Percentiles rank a stretch among this genome's conserved stretches.
phyloP scores from a whole-genome alignment of 306 rosid species.

The Sechiopsis laciniata region DNA sequence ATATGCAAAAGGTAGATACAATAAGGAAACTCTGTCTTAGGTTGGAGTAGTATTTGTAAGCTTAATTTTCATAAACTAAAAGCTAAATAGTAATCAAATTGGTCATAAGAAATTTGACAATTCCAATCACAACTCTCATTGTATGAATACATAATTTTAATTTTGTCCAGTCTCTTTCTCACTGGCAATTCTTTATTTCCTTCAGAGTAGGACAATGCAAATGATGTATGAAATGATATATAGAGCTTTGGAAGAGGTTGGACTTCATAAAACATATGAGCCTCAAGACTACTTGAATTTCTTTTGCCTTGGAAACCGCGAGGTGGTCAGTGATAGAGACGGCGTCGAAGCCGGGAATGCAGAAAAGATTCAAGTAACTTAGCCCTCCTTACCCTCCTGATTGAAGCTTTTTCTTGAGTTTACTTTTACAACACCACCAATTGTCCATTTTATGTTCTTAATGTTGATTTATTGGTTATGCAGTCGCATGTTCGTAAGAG shows the following conservation, averaged over 20 bases:
- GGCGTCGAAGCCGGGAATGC: conserved; percentile 9
- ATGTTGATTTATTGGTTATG: conserved; percentile 13
- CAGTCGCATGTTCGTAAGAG: conserved; percentile 51
- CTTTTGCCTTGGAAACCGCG: conserved; percentile 93
- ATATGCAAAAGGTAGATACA: no score
- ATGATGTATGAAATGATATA: conserved; percentile 79
- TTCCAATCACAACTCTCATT: no score
- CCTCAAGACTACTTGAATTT: conserved; percentile 88
- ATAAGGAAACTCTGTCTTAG: no score
- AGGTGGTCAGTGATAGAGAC: conserved; percentile 32
- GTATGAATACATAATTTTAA: no score
- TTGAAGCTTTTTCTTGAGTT: not conserved
- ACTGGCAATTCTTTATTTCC: not conserved
- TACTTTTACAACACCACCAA: not conserved
- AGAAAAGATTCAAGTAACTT: conserved; percentile 49
- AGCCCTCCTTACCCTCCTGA: not conserved
- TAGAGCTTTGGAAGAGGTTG: conserved; percentile 58
- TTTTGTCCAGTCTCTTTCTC: conserved; percentile 6
- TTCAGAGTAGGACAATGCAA: conserved; percentile 79
- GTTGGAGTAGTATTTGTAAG: no score
- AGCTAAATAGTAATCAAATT: no score
- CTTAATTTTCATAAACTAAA: no score
- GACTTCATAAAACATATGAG: conserved; percentile 53
- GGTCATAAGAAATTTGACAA: no score
- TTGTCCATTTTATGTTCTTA: conserved; percentile 13